These are phyloP conservation scores for Podila minutissima DNA, from an alignment of 192 early-diverging fungal genomes.

Conservation along the genomic window DNA sequence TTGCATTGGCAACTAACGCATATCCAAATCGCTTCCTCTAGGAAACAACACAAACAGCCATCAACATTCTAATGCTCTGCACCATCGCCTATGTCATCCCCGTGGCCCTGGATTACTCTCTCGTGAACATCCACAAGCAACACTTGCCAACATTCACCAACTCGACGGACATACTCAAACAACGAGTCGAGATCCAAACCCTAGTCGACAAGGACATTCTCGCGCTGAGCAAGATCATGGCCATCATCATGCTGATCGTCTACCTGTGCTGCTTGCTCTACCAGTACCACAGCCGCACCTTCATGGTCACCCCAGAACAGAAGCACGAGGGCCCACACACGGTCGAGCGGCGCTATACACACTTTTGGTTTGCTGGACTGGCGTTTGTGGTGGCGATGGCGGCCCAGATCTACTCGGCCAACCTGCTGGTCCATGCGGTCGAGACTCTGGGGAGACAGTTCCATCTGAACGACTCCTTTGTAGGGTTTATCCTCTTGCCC, in stretches of 20 bases:
- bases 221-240: conserved; percentile 28
- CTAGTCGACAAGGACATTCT: conserved; percentile 26
- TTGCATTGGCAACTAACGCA: neutral
- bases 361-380: conserved; percentile 51
- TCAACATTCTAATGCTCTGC: conserved; percentile 36
- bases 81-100: conserved; percentile 40
- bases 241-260: conserved; percentile 22
- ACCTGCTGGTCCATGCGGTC: conserved; percentile 81
- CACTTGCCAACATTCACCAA: neutral
- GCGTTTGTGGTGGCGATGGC: conserved; percentile 67
- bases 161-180: neutral
- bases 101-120: conserved; percentile 11
- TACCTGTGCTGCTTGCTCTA: conserved; percentile 22
- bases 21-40: neutral
- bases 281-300: conserved; percentile 29
- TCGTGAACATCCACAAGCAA: conserved; percentile 1
- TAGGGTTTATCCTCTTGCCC: conserved; percentile 92
- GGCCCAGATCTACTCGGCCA: conserved; percentile 80
- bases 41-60: conserved; percentile 29
- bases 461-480: conserved; percentile 84
- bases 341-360: conserved; percentile 68
- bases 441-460: conserved; percentile 77
- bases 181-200: neutral
- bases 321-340: conserved; percentile 82
- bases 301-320: conserved; percentile 68